A percentile compares a stretch with the other conserved stretches of the same genome.
Conservation (phyloP, 2,329 filamentous ascomycete genomes). For the Alternaria sp. region DNA sequence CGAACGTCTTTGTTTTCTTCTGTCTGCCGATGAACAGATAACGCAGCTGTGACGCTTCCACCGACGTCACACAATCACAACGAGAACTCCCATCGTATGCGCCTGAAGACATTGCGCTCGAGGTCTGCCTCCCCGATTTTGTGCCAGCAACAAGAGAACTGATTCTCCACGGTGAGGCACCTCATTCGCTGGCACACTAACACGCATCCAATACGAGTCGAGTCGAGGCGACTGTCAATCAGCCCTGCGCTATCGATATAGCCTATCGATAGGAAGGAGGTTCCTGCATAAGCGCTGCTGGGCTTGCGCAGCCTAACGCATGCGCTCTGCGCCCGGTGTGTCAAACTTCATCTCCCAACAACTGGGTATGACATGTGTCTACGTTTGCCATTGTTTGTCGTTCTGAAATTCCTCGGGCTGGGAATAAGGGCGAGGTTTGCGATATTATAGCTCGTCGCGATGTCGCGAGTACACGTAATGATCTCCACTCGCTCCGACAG, state of each 20-base stretch:
- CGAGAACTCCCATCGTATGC: neutral
- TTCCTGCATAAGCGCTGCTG: conserved; percentile 26
- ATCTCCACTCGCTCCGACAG: conserved; percentile 2
- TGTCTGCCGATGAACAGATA: neutral
- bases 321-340: neutral
- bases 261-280: conserved; percentile 20
- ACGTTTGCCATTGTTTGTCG: neutral
- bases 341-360: conserved; percentile 2
- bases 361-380: neutral
- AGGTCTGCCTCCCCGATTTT: conserved; percentile 4
- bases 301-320: conserved; percentile 1
- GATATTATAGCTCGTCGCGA: neutral
- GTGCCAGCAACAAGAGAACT: neutral
- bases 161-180: neutral
- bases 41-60: neutral
- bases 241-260: conserved; percentile 9
- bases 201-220: neutral
- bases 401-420: neutral
- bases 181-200: neutral
- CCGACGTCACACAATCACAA: conserved; percentile 3
- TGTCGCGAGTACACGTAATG: conserved; percentile 9
- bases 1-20: conserved; percentile 1
- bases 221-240: neutral
- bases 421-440: neutral
- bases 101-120: neutral